Conservation (phyloP, 331 rosid genomes). For the Dryas integrifolia region DNA sequence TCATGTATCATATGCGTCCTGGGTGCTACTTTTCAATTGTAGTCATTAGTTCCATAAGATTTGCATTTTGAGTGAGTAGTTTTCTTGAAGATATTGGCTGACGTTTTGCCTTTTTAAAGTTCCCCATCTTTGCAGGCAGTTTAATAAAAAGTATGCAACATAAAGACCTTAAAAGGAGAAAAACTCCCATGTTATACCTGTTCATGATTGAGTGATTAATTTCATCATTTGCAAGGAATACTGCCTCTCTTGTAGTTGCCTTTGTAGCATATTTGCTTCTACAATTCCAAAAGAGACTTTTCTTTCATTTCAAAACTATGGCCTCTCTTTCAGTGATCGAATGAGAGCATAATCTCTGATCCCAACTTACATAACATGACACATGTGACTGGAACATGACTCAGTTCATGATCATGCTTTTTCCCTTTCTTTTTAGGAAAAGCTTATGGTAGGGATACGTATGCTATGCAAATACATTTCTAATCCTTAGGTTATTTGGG, state of each 20-base stretch:
- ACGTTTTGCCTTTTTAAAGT: slow-evolving; percentile 31
- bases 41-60: slow-evolving; percentile 20
- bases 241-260: neutral
- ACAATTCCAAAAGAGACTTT: no score
- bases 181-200: neutral
- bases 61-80: slow-evolving; percentile 33
- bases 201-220: neutral
- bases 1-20: slow-evolving; percentile 45
- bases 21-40: slow-evolving; percentile 31
- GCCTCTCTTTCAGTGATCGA: neutral
- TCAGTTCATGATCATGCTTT: neutral
- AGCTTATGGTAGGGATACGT: no score
- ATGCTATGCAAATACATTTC: no score
- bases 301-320: neutral
- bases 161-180: slow-evolving; percentile 6
- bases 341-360: neutral
- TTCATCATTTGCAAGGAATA: neutral
- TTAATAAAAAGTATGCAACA: slow-evolving; percentile 38
- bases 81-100: slow-evolving; percentile 30
- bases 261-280: neutral
- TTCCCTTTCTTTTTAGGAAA: neutral
- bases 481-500: no score
- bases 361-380: neutral
- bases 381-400: neutral
- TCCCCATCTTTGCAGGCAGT: slow-evolving; percentile 31